phyloP scores from a whole-genome alignment of 106 monocot species.

The Allium sativum region DNA sequence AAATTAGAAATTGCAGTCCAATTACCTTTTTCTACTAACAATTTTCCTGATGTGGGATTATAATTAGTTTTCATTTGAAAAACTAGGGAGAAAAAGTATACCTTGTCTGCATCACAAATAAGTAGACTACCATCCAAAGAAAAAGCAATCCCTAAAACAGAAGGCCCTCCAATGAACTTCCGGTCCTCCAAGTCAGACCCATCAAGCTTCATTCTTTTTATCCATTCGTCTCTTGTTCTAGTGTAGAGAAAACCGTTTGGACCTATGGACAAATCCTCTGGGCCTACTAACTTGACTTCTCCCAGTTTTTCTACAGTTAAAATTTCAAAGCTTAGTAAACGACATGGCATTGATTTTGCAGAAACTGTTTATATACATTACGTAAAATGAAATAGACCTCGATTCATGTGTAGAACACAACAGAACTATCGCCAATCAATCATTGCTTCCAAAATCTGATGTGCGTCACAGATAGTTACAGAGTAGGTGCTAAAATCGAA shows the following conservation, averaged over 20 bases:
- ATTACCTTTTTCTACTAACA: too few species aligned
- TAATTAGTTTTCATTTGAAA: too few species aligned
- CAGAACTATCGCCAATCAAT: too few species aligned
- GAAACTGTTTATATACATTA: too few species aligned
- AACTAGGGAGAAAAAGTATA: too few species aligned
- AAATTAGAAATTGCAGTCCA: too few species aligned
- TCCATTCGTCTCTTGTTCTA: slow-evolving; percentile 61
- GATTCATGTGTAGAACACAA: too few species aligned
- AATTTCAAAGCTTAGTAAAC: background rate
- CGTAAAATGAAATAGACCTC: background rate
- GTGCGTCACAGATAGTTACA: too few species aligned
- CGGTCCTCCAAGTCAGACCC: slow-evolving; percentile 45
- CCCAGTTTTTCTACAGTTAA: slow-evolving; percentile 28
- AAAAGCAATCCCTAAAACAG: slow-evolving; percentile 28
- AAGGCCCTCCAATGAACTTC: slow-evolving; percentile 35
- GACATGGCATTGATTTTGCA: background rate
- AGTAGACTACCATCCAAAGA: slow-evolving; percentile 29
- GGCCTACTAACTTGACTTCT: slow-evolving; percentile 38
- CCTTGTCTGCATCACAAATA: slow-evolving; percentile 40
- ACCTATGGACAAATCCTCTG: slow-evolving; percentile 41
- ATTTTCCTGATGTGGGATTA: too few species aligned
- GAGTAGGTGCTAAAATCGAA: too few species aligned
- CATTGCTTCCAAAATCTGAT: too few species aligned
- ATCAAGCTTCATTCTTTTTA: slow-evolving; percentile 37
- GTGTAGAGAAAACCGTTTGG: slow-evolving; percentile 30